These are phyloP conservation scores for Heterobasidion annosum DNA, from an alignment of 1,284 basidiomycete genomes.

Conservation along the genomic window DNA sequence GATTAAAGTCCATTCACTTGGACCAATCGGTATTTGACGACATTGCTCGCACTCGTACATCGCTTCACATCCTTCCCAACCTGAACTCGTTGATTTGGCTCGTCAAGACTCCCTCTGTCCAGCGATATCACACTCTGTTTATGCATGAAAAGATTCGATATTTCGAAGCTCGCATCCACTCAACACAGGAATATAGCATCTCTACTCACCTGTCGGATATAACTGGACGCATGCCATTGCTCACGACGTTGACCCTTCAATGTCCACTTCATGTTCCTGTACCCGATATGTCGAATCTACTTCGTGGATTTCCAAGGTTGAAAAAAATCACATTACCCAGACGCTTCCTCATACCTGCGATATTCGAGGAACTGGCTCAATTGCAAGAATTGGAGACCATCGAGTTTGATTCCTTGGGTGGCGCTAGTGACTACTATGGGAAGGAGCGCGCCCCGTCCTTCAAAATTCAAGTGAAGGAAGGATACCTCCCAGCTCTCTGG, in stretches of 20 bases:
- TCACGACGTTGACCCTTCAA: slow-evolving; percentile 24
- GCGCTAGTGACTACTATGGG: slow-evolving; percentile 23
- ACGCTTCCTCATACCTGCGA: slow-evolving; percentile 34
- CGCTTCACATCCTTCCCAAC: slow-evolving; percentile 43
- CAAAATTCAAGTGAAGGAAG: slow-evolving; percentile 27
- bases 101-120: slow-evolving; percentile 9
- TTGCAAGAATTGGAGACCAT: slow-evolving; percentile 33
- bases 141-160: slow-evolving; percentile 31
- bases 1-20: slow-evolving; percentile 7
- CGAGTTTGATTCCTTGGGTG: slow-evolving; percentile 33
- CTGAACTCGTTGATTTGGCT: slow-evolving; percentile 38
- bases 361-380: slow-evolving; percentile 37
- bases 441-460: slow-evolving; percentile 29
- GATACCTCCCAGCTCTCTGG: slow-evolving; percentile 44
- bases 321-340: slow-evolving; percentile 40
- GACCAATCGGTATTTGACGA: slow-evolving; percentile 33
- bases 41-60: slow-evolving; percentile 43
- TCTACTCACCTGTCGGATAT: slow-evolving; percentile 39
- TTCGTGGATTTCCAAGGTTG: slow-evolving; percentile 34
- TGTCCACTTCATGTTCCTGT: too few species aligned
- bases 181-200: slow-evolving; percentile 14
- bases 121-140: slow-evolving; percentile 30
- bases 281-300: slow-evolving; percentile 12
- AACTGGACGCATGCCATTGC: slow-evolving; percentile 38
- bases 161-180: slow-evolving; percentile 20